phyloP scores from a whole-genome alignment of 768 basidiomycete genomes.

The Thelephora ganbajun region DNA sequence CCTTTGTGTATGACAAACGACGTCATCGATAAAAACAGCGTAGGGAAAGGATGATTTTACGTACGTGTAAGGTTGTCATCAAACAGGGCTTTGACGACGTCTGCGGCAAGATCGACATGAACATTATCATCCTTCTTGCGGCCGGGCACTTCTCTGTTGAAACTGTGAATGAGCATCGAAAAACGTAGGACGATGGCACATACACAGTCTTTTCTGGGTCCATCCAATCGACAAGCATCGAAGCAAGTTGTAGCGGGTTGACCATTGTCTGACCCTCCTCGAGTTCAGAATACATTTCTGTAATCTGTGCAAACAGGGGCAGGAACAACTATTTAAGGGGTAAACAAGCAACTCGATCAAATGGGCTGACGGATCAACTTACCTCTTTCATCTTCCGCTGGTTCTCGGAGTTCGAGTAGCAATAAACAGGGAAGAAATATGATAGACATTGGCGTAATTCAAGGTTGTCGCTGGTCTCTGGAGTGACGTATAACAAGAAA shows the following conservation, averaged over 20 bases:
- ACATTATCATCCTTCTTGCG: constrained; percentile 25
- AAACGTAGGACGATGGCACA: constrained; percentile 15
- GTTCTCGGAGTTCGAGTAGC: constrained; percentile 63
- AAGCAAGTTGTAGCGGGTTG: constrained; percentile 52
- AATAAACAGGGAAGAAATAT: constrained; percentile 79
- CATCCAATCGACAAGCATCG: constrained; percentile 83
- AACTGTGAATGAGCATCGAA: constrained; percentile 1
- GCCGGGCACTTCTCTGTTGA: constrained; percentile 26
- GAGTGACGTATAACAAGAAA: constrained; percentile 58
- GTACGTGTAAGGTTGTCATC: constrained; percentile 37
- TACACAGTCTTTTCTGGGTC: constrained; percentile 61
- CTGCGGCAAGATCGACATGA: constrained; percentile 42
- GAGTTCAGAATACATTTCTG: constrained; percentile 41
- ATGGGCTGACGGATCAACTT: constrained; percentile 18
- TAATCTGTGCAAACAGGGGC: constrained; percentile 47
- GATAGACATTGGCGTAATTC: constrained; percentile 75
- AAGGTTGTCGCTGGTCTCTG: constrained; percentile 69
- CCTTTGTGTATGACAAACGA: constrained; percentile 16
- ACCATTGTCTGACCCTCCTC: constrained; percentile 70
- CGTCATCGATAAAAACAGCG: background rate
- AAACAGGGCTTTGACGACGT: constrained; percentile 35
- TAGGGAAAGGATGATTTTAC: constrained; percentile 12
- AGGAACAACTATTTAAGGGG: constrained; percentile 45
- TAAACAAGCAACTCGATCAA: background rate
- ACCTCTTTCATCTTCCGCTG: constrained; percentile 61